These are phyloP conservation scores for Clitoria ternatea DNA, from an alignment of 306 rosid species.

Conservation along the genomic window DNA sequence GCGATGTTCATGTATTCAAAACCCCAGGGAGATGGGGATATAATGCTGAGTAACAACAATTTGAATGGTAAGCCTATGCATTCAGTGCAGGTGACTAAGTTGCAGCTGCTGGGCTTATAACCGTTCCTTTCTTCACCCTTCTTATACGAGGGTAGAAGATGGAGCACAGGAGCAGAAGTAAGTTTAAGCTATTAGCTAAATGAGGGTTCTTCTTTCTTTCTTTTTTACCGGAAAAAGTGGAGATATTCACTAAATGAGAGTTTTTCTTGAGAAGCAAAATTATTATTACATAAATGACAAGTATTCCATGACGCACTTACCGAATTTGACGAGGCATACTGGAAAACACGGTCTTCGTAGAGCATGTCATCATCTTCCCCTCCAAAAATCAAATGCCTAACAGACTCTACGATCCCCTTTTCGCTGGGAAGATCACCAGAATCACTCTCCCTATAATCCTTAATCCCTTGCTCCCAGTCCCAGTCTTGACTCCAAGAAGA, in stretches of 20 bases:
- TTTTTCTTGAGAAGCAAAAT: not conserved
- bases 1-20: not conserved
- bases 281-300: not conserved
- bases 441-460: slow-evolving; percentile 38
- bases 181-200: not conserved
- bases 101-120: not conserved
- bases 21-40: not conserved
- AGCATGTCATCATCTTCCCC: slow-evolving; percentile 60
- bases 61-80: not conserved
- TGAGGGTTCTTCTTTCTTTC: not conserved
- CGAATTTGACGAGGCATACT: slow-evolving; percentile 81
- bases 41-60: not conserved
- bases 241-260: not conserved
- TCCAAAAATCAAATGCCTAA: slow-evolving; percentile 51
- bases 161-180: too few species aligned
- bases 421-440: slow-evolving; percentile 29
- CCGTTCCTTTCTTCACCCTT: not conserved
- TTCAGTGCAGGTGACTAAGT: not conserved
- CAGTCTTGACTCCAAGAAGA: slow-evolving; percentile 39
- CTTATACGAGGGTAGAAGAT: too few species aligned
- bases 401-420: slow-evolving; percentile 52
- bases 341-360: slow-evolving; percentile 89
- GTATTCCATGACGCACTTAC: slow-evolving; percentile 33
- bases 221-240: too few species aligned
- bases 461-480: slow-evolving; percentile 47